Base-by-base conservation (phyloP, 208 protist genomes). In the Angomonas ambiguus region DNA sequence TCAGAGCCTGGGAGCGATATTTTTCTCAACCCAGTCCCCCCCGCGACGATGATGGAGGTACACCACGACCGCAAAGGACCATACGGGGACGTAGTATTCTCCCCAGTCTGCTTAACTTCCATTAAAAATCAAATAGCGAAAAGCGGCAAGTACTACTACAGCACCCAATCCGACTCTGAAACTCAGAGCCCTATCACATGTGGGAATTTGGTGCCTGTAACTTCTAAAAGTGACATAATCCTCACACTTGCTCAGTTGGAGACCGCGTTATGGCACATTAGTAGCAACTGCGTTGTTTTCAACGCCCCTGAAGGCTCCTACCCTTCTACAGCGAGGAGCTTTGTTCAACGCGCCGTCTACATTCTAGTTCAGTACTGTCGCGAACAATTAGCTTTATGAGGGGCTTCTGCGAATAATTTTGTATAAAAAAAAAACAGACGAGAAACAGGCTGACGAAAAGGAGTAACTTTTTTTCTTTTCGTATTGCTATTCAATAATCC, bases 291-390 rank as follows among this genome's bases (percentile, higher is more conserved):
- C 71, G 85, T 82, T 33, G 51, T 86, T 25, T 94, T 94, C 71
- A 94, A 94, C 64, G 88, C 82, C 6, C 88, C 88, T 0, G 83
- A 94, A 63, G 79, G 80, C 0, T 80, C 76, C 51, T 94, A 91
- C 67, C 88, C 85, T 5, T 72, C 60, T 35, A 88, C 79, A 2
- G 88, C 85, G 0, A 57, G 83, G 2, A 60, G 69, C 31, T 94
- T 94, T 57, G 85, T 84, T 1, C 30, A 59, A 0, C 69, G 79
- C 11, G 92, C 85, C 68, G 75, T 74, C 8, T 48, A 65, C 3
- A 74, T 89, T 34, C 74, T 94, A 31, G 71, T 79, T 22, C 72
- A 72, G 34, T 94, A 88, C 66, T 94, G 85, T 61, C 72, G 76
- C 35, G 76, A 87, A 63, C 78, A 89, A 55, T 60, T 89, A 33